Evolutionary conservation across 768 basidiomycete genomes (phyloP).

Genomic region (Lactarius akahatsu): DNA sequence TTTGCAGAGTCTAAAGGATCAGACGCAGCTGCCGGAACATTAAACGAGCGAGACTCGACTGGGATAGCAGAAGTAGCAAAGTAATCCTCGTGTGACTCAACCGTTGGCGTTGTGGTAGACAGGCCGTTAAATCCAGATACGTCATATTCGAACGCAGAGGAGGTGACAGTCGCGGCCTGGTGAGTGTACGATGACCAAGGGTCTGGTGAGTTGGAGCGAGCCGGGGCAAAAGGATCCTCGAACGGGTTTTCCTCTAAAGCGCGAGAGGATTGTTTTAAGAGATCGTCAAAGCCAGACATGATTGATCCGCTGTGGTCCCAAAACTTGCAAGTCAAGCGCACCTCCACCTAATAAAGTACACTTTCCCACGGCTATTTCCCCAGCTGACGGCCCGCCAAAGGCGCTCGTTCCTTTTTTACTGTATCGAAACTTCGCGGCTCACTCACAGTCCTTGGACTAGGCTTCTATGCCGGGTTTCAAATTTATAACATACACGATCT

Average conservation of each 20-base stretch:
- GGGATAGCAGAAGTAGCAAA: not conserved
- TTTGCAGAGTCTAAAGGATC: constrained; percentile 48
- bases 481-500: too few relatives aligned
- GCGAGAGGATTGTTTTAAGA: constrained; percentile 30
- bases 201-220: constrained; percentile 32
- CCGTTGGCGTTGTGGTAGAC: constrained; percentile 11
- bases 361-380: not conserved
- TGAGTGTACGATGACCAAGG: constrained; percentile 31
- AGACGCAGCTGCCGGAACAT: not conserved
- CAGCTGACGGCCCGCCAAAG: too few relatives aligned
- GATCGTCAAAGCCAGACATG: constrained; percentile 35
- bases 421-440: too few relatives aligned
- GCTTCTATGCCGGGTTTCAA: too few relatives aligned
- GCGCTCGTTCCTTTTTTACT: too few relatives aligned
- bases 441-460: too few relatives aligned
- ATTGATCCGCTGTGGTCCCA: not conserved
- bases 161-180: constrained; percentile 1
- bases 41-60: constrained; percentile 4
- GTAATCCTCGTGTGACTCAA: not conserved
- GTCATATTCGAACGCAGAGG: constrained; percentile 26
- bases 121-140: constrained; percentile 19
- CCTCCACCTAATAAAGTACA: not conserved
- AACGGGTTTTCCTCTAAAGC: constrained; percentile 35
- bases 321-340: not conserved
- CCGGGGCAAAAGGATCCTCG: constrained; percentile 33